A percentile compares a stretch with the other conserved stretches of the same genome.
Conservation (phyloP, 2,329 filamentous ascomycete genomes). For the Cladophialophora immunda region DNA sequence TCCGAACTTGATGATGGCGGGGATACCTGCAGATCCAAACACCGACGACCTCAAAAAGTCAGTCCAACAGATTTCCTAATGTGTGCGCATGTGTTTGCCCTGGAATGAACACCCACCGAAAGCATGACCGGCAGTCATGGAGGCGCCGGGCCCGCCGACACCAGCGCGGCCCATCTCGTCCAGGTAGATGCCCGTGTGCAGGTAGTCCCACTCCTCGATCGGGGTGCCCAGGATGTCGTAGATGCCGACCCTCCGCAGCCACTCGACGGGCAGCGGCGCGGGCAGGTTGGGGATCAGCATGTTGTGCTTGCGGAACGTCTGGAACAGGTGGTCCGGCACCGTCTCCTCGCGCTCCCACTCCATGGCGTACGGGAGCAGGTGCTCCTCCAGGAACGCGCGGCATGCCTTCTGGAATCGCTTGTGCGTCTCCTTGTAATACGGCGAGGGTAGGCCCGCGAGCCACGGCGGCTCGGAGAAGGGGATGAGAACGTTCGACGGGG, state of each 20-base stretch:
- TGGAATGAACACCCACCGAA: conserved; percentile 52
- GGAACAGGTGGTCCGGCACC: conserved; percentile 70
- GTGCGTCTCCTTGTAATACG: conserved; percentile 75
- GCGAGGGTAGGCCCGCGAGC: conserved; percentile 73
- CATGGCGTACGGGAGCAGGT: conserved; percentile 68
- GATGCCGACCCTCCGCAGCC: conserved; percentile 72
- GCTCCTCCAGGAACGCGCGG: conserved; percentile 70
- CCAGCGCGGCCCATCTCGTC: conserved; percentile 76
- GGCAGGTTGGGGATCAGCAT: conserved; percentile 77
- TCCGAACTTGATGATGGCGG: conserved; percentile 75
- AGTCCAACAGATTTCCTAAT: background rate
- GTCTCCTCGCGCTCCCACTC: conserved; percentile 75
- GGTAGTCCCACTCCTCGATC: conserved; percentile 77
- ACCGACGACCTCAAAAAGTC: background rate
- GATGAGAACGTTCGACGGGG: conserved; percentile 45
- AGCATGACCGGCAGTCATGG: conserved; percentile 75
- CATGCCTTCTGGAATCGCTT: conserved; percentile 72
- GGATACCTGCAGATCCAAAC: conserved; percentile 59
- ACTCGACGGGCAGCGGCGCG: conserved; percentile 72
- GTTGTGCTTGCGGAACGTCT: conserved; percentile 69
- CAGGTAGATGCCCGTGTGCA: conserved; percentile 74
- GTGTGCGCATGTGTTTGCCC: background rate
- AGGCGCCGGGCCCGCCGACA: conserved; percentile 68
- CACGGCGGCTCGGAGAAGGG: conserved; percentile 80
- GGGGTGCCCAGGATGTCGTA: conserved; percentile 71